Evolutionary conservation across 169 alveolate species (phyloP).

Genomic region (Haemoproteus tartakovskyi): DNA sequence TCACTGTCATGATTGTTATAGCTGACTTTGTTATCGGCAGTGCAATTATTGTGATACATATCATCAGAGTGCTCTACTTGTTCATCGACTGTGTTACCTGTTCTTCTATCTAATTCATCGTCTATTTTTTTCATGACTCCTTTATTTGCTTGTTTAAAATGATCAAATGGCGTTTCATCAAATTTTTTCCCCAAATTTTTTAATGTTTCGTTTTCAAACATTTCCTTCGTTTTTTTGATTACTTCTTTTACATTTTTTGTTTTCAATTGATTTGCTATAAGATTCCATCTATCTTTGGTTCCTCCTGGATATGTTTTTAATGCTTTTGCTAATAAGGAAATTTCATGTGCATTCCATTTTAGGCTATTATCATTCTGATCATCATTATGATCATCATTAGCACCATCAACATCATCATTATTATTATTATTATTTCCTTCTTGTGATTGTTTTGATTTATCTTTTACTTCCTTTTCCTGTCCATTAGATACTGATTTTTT

Average conservation of each 20-base stretch:
- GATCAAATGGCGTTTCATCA: constrained; percentile 70
- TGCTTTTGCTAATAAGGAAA: constrained; percentile 85
- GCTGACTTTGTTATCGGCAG: constrained; percentile 10
- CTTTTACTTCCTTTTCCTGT: no score
- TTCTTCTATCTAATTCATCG: constrained; percentile 67
- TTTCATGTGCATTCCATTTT: constrained; percentile 89
- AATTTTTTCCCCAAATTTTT: constrained; percentile 68
- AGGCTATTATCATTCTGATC: constrained; percentile 17
- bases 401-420: not conserved
- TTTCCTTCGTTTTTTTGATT: constrained; percentile 85
- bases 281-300: constrained; percentile 87
- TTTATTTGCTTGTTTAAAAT: constrained; percentile 66
- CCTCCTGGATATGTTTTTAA: constrained; percentile 89
- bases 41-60: not conserved
- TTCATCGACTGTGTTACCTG: constrained; percentile 5
- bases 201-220: constrained; percentile 72
- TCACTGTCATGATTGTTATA: no score
- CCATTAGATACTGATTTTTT: no score
- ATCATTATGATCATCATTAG: not conserved
- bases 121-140: constrained; percentile 70
- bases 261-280: constrained; percentile 84
- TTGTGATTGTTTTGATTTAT: no score
- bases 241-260: constrained; percentile 85
- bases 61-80: not conserved
- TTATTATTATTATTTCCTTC: not conserved